phyloP scores from a whole-genome alignment of 257 asterid species.

The Solanum peruvianum region DNA sequence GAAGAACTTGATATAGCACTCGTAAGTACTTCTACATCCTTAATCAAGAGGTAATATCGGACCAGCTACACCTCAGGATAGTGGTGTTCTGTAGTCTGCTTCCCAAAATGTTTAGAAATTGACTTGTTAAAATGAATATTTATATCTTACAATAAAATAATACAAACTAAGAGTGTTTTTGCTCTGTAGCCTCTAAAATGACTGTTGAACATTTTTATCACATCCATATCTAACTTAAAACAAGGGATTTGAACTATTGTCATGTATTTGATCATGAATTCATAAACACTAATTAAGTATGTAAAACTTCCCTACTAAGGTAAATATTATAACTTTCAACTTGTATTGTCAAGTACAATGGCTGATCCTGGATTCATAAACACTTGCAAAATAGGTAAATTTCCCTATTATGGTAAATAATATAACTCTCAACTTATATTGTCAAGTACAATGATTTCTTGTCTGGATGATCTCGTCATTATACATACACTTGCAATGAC shows the following conservation, averaged over 20 bases:
- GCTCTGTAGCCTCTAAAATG: background rate
- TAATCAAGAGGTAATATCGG: background rate
- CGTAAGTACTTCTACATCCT: too few relatives aligned
- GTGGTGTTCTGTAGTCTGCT: too few relatives aligned
- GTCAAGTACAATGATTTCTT: background rate
- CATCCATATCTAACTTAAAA: background rate
- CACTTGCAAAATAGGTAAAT: background rate
- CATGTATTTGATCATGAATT: background rate
- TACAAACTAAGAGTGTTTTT: background rate
- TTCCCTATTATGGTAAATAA: background rate
- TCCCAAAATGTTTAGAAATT: background rate
- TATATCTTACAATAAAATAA: background rate
- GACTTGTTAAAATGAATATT: background rate
- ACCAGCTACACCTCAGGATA: background rate
- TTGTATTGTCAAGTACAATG: background rate
- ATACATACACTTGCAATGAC: background rate
- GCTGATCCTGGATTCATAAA: background rate
- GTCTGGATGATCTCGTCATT: background rate
- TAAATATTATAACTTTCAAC: background rate
- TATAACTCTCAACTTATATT: background rate
- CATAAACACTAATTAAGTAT: background rate
- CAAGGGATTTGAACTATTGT: background rate
- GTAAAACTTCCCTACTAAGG: background rate
- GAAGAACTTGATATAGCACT: background rate
- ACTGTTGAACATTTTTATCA: background rate